phyloP scores from a whole-genome alignment of 1,284 basidiomycete genomes.

The Trichosporon sp. region DNA sequence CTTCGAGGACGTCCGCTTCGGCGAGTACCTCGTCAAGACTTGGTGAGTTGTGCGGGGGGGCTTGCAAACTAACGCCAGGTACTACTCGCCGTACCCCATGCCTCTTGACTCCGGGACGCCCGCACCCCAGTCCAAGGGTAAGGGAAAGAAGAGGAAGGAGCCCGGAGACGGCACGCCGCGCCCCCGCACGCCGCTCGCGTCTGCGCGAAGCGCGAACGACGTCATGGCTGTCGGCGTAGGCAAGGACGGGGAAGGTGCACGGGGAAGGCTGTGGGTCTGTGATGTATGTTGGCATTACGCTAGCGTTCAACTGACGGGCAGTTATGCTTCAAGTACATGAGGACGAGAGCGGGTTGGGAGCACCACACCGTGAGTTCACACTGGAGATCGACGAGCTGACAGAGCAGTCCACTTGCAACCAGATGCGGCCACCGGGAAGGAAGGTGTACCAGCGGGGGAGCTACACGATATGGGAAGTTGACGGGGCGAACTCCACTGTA shows the following conservation, averaged over 20 bases:
- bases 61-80: conserved; percentile 54
- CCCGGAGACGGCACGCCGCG: not conserved
- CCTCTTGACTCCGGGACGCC: conserved; percentile 26
- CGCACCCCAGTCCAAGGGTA: not conserved
- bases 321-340: conserved; percentile 96
- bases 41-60: conserved; percentile 34
- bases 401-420: conserved; percentile 63
- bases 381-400: not conserved
- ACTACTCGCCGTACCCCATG: conserved; percentile 81
- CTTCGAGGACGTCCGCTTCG: conserved; percentile 48
- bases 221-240: conserved; percentile 61
- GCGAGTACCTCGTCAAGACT: conserved; percentile 46
- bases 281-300: conserved; percentile 37
- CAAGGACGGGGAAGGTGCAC: conserved; percentile 51
- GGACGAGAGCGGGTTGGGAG: conserved; percentile 66
- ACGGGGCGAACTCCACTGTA: conserved; percentile 79
- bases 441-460: conserved; percentile 88
- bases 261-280: conserved; percentile 47
- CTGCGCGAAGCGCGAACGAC: conserved; percentile 59
- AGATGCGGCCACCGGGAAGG: conserved; percentile 74
- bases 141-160: conserved; percentile 17
- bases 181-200: not conserved
- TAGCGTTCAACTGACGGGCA: conserved; percentile 15
- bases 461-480: conserved; percentile 92
- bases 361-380: conserved; percentile 61